A percentile compares a stretch with the other conserved stretches of the same genome.
These are phyloP conservation scores for Prunus dulcis DNA, from an alignment of 306 rosid genomes.

Conservation along the genomic window DNA sequence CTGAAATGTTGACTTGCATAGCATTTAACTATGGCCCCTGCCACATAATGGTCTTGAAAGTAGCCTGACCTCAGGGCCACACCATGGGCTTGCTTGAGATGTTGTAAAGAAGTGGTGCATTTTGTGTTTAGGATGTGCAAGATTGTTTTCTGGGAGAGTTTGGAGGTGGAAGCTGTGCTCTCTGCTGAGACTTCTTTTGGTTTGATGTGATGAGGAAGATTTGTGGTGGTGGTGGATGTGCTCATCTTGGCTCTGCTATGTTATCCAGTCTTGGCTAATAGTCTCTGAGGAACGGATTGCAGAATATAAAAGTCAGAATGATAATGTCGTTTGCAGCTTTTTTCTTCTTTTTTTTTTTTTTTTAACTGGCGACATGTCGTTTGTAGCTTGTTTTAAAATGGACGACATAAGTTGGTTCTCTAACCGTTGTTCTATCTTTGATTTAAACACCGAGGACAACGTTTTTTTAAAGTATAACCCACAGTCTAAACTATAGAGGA, in stretches of 20 bases:
- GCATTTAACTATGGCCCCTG: slow-evolving; percentile 47
- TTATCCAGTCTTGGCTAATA: not conserved
- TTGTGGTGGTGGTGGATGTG: slow-evolving; percentile 31
- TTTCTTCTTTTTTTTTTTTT: not conserved
- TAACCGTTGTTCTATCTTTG: too few species aligned
- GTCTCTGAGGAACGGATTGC: not conserved
- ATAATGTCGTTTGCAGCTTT: not conserved
- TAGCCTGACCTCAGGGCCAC: slow-evolving; percentile 43
- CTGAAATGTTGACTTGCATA: slow-evolving; percentile 36
- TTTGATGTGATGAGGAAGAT: slow-evolving; percentile 26
- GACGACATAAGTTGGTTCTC: too few species aligned
- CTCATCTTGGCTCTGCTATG: slow-evolving; percentile 33
- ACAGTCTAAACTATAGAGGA: too few species aligned
- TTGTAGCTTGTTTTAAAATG: too few species aligned
- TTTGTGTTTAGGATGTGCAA: slow-evolving; percentile 39
- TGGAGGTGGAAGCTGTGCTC: slow-evolving; percentile 23
- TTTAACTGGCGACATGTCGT: not conserved
- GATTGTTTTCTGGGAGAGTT: slow-evolving; percentile 49
- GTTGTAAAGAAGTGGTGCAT: slow-evolving; percentile 37
- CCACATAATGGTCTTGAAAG: slow-evolving; percentile 54
- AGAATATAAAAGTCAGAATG: not conserved
- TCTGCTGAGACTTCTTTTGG: slow-evolving; percentile 17
- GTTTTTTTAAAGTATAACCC: too few species aligned
- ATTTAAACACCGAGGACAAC: too few species aligned
- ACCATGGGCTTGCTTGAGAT: slow-evolving; percentile 51